Evolutionary conservation across 2,329 filamentous ascomycete species (phyloP), one percentile per base, ranked within the genome.

Genomic region (Thielaviopsis euricoi): DNA sequence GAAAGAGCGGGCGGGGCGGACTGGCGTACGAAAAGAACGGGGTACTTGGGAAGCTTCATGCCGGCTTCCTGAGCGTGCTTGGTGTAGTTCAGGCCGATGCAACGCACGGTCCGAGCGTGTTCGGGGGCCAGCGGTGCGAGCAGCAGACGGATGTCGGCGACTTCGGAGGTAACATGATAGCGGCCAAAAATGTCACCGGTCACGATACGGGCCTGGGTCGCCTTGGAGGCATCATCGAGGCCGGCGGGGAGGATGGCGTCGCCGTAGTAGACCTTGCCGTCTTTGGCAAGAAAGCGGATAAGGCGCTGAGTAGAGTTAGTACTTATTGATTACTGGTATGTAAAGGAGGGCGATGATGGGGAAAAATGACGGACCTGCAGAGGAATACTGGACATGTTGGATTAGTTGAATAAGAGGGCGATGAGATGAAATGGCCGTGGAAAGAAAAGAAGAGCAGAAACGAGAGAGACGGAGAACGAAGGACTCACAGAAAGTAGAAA

Each of bases 41-140:
- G 87, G 62, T 81, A 86, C 64, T 80, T 77, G 1, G 86, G 86
- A 60, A 86, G 75, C 1, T 85, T 77, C 71, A 87, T 76, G 61
- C 80, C 81, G 25, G 58, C 58, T 53, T 87, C 84, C 65, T 79
- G 79, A 7, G 85, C 85, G 65, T 88, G 85, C 63, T 84, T 75
- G 55, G 78, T 81, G 65, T 88, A 88, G 70, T 88, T 88, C 54
- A 88, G 71, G 0, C 84, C 84, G 13, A 88, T 67, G 62, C 84
- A 87, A 58, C 85, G 76, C 53, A 87, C 82, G 0, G 83, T 86
- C 64, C 74, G 75, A 58, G 85, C 77, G 60, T 86, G 77, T 55
- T 81, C 74, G 1, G 75, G 73, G 1, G 81, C 78, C 19, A 88
- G 71, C 0, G 85, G 85, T 1, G 81, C 71, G 15, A 87, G 74